Evolutionary conservation across 2,329 filamentous ascomycete species (phyloP).

Genomic region (Penicillium sp.): DNA sequence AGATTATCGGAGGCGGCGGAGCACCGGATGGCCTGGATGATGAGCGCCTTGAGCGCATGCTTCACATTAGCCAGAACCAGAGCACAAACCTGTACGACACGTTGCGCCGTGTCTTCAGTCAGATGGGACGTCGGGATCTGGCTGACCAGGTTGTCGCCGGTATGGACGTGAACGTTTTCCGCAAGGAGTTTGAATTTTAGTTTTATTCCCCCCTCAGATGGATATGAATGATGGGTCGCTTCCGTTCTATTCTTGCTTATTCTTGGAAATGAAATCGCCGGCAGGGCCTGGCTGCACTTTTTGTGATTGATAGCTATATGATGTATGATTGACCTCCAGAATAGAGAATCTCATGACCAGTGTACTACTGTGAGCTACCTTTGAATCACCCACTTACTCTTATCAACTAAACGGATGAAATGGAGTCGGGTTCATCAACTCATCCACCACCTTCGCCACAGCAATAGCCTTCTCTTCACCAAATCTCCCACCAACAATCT

Average conservation of each 20-base stretch:
- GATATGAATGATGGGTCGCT: not conserved
- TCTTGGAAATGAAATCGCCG: constrained; percentile 8
- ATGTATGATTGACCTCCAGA: not conserved
- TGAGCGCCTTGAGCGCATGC: constrained; percentile 78
- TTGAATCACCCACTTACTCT: not conserved
- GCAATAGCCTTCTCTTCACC: constrained; percentile 35
- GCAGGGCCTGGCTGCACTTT: constrained; percentile 15
- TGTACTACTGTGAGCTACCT: not conserved
- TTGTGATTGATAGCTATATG: constrained; percentile 1
- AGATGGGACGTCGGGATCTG: constrained; percentile 88
- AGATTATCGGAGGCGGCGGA: constrained; percentile 68
- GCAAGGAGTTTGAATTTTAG: constrained; percentile 85
- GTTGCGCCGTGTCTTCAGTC: constrained; percentile 86
- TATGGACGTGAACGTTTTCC: constrained; percentile 87
- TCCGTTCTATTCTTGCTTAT: not conserved
- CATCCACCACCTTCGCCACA: constrained; percentile 32
- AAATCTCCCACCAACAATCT: constrained; percentile 35
- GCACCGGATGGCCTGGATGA: constrained; percentile 55
- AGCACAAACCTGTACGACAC: constrained; percentile 98
- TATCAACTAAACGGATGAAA: constrained; percentile 8
- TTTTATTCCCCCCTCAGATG: constrained; percentile 12
- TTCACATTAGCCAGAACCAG: constrained; percentile 77
- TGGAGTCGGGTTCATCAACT: constrained; percentile 17
- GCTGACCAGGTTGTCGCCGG: constrained; percentile 83
- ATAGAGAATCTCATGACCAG: not conserved